A percentile compares a stretch with the other conserved stretches of the same genome.
phyloP scores from a whole-genome alignment of 148 eudicot species.

The Cornus suecica region DNA sequence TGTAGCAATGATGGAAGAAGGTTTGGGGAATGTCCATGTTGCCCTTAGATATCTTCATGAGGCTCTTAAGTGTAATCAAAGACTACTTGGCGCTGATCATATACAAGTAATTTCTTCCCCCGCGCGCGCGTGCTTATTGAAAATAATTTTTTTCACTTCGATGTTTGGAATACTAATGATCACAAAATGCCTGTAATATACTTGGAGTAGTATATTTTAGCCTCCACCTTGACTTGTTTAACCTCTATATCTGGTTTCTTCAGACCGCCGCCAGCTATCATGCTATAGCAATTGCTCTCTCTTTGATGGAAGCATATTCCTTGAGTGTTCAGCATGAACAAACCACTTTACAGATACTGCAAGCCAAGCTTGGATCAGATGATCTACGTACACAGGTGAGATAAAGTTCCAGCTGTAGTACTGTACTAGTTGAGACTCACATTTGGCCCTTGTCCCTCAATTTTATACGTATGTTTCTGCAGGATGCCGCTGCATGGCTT shows the following conservation, averaged over 20 bases:
- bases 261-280: conserved; percentile 99
- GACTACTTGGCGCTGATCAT: conserved; percentile 91
- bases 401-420: conserved; percentile 3
- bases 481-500: conserved; percentile 99
- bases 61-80: conserved; percentile 91
- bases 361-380: conserved; percentile 88
- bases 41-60: conserved; percentile 92
- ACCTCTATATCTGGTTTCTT: conserved; percentile 10
- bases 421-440: not conserved
- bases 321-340: conserved; percentile 96
- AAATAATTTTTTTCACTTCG: not conserved
- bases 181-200: not conserved
- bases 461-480: conserved; percentile 7
- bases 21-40: conserved; percentile 88
- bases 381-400: conserved; percentile 90
- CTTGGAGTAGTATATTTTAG: not conserved
- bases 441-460: conserved; percentile 7
- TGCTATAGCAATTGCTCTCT: conserved; percentile 95
- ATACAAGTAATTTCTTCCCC: conserved; percentile 69
- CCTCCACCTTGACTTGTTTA: conserved; percentile 1
- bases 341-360: conserved; percentile 82
- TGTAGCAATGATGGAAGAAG: conserved; percentile 99
- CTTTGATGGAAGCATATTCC: conserved; percentile 94
- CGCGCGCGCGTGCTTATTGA: too few species aligned
- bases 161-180: not conserved